These are phyloP conservation scores for Aspergillus awamori DNA, from an alignment of 2,329 filamentous ascomycete species.

Conservation along the genomic window DNA sequence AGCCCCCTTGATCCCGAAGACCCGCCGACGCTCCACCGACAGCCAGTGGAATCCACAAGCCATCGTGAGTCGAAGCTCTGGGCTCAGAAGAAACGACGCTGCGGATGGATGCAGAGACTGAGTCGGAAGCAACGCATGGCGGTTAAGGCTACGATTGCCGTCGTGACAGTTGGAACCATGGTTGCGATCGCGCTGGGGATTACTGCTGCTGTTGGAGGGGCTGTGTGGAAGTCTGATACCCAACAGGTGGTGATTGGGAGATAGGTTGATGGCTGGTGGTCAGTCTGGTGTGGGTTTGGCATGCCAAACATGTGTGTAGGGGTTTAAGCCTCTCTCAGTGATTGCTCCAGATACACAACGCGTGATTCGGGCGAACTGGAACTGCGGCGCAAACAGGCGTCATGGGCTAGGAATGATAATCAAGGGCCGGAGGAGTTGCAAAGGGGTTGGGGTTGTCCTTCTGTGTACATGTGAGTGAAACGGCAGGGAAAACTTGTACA, in stretches of 20 bases:
- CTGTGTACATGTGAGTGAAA: background rate
- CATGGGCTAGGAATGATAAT: background rate
- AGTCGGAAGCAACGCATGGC: conserved; percentile 40
- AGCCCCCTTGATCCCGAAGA: background rate
- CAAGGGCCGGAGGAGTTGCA: background rate
- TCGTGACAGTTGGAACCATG: conserved; percentile 47
- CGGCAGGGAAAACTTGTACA: background rate
- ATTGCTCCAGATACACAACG: too few relatives aligned
- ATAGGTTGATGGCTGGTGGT: conserved; percentile 16
- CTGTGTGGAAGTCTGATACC: conserved; percentile 45
- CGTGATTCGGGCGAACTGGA: background rate
- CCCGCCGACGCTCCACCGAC: conserved; percentile 8
- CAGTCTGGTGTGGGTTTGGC: background rate
- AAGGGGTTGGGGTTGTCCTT: background rate
- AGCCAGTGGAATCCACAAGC: conserved; percentile 18
- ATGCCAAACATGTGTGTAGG: too few relatives aligned
- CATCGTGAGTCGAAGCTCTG: conserved; percentile 38
- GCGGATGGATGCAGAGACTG: conserved; percentile 39
- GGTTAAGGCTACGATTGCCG: conserved; percentile 44
- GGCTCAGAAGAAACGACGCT: conserved; percentile 37
- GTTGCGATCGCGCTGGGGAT: conserved; percentile 51
- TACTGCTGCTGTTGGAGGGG: conserved; percentile 47
- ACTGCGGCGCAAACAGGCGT: background rate
- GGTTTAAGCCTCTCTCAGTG: too few relatives aligned
- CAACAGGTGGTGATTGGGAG: conserved; percentile 30